phyloP scores from a whole-genome alignment of 1,139 yeast genomes.

The Geotrichum candidum region DNA sequence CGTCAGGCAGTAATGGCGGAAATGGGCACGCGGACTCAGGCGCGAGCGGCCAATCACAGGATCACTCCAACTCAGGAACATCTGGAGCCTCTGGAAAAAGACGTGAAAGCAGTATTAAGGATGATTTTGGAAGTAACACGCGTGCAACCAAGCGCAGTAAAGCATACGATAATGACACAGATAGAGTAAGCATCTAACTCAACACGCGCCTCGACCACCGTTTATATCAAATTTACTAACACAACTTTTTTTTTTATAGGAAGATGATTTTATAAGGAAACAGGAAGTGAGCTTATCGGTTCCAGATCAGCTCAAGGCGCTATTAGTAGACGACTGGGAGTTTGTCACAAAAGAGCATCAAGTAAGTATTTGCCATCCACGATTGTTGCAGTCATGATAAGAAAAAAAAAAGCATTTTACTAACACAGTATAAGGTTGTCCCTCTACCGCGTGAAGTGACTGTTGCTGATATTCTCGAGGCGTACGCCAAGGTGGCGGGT shows the following conservation, averaged over 20 bases:
- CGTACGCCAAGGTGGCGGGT: constrained; percentile 51
- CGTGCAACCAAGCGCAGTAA: background rate
- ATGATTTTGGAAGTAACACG: background rate
- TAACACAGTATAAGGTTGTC: constrained; percentile 36
- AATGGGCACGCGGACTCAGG: too few relatives aligned
- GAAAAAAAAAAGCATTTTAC: background rate
- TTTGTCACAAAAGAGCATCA: background rate
- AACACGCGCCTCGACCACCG: too few relatives aligned
- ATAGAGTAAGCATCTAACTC: background rate
- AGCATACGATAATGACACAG: background rate
- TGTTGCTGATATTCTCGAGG: constrained; percentile 48
- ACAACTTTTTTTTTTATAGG: background rate
- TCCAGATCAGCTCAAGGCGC: too few relatives aligned
- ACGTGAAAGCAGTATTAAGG: background rate
- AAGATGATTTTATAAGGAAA: too few relatives aligned
- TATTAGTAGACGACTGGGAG: too few relatives aligned
- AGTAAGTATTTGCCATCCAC: background rate
- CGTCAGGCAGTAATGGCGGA: too few relatives aligned
- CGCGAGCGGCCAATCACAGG: background rate
- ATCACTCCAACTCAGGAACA: background rate
- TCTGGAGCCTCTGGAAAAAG: background rate
- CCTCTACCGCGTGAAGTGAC: constrained; percentile 52
- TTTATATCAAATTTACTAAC: too few relatives aligned
- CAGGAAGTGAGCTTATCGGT: too few relatives aligned
- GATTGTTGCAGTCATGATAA: background rate